Evolutionary conservation across 2,329 filamentous ascomycete genomes (phyloP), one percentile per base, ranked within the genome.

Genomic region (Venturia pyrina): DNA sequence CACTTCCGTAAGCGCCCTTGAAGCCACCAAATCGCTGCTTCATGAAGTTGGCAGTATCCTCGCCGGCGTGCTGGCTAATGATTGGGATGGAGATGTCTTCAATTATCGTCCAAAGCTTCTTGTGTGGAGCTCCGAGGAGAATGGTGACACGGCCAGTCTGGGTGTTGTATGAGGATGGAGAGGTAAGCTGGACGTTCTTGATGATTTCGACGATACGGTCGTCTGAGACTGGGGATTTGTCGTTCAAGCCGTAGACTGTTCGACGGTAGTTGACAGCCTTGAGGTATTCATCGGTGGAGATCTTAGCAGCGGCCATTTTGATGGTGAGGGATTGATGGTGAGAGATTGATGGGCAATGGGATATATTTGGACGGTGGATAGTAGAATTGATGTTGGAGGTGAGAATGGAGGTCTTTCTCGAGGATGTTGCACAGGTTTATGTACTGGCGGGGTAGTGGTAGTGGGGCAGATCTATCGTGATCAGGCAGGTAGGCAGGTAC

Each of bases 201-300:
- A 63, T 64, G 21, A 68, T 53, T 34, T 67, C 63, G 43, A 67
- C 67, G 48, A 68, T 67, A 24, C 53, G 69, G 68, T 65, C 69
- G 48, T 67, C 66, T 64, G 66, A 63, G 57, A 67, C 66, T 0
- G 56, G 37, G 10, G 62, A 64, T 24, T 60, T 61, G 63, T 67
- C 63, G 32, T 50, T 65, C n/a, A 67, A 32, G 21, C 48, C 48
- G 63, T 64, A 64, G 48, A 67, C 63, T 24, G 66, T 65, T 50
- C 66, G 66, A 56, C 66, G 66, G 34, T 67, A 57, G 41, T 63
- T 53, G 62, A 64, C 60, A 0, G 66, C 66, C 43, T 64, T 65
- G 63, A 65, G 46, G 50, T 57, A 65, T 15, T 57, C 53, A 21
- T 46, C 53, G 15, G 63, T 65, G 46, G 46, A 32, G 19, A 65